Percentiles rank a stretch among this genome's conserved stretches.
These are phyloP conservation scores for Didymella pomorum DNA, from an alignment of 2,329 filamentous ascomycete genomes.

Conservation along the genomic window DNA sequence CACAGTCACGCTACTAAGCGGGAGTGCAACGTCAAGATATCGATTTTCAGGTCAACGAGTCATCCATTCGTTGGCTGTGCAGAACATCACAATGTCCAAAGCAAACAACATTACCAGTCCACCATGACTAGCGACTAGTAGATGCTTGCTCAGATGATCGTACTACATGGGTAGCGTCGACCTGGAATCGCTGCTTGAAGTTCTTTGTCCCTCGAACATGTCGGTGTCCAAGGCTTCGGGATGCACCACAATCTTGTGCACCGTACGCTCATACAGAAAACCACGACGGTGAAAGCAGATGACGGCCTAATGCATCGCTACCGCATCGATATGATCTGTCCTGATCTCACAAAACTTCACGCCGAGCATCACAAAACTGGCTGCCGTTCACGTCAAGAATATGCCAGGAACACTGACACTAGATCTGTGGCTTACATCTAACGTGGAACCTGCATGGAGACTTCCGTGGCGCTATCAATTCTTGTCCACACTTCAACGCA, in stretches of 20 bases:
- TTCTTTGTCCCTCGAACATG: neutral
- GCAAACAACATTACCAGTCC: neutral
- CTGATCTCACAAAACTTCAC: conserved; percentile 7
- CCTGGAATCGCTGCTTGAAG: neutral
- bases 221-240: neutral
- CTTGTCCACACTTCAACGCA: neutral
- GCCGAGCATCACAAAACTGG: conserved; percentile 2
- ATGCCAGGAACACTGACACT: conserved; percentile 15
- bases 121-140: neutral
- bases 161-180: neutral
- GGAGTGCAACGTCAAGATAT: conserved; percentile 13
- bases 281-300: neutral
- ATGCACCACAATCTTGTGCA: conserved; percentile 2
- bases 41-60: conserved; percentile 5
- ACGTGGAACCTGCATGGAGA: conserved; percentile 23
- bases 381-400: conserved; percentile 14
- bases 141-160: neutral
- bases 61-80: conserved; percentile 1
- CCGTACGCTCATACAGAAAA: neutral
- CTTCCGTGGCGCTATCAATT: conserved; percentile 7
- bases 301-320: conserved; percentile 5
- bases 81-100: neutral
- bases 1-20: conserved; percentile 3
- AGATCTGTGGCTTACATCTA: conserved; percentile 14
- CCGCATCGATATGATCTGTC: neutral